Conservation (phyloP, 129 eudicot species). For the Cynara cardunculus region DNA sequence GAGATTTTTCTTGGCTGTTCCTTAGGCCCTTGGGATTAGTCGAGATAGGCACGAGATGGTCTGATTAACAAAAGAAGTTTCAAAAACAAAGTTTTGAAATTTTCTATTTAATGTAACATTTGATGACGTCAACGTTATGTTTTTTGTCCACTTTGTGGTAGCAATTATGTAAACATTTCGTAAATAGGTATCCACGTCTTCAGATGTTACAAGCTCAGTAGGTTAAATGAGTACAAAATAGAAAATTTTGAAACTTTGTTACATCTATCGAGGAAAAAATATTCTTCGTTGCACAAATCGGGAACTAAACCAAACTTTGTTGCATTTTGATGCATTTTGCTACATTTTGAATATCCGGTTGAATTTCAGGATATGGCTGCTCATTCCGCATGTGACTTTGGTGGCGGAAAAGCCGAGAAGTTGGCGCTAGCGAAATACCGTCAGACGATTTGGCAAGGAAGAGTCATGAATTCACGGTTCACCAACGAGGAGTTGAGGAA, state of each 20-base stretch:
- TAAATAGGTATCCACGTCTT: too few species aligned
- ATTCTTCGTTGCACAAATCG: background rate
- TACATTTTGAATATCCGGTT: background rate
- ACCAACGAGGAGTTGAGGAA: slow-evolving; percentile 92
- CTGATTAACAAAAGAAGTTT: too few species aligned
- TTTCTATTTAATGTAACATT: too few species aligned
- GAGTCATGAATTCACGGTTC: slow-evolving; percentile 89
- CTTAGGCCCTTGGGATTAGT: too few species aligned
- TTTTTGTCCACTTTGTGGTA: too few species aligned
- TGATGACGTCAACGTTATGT: too few species aligned
- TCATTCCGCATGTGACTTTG: slow-evolving; percentile 98
- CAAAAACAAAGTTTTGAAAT: too few species aligned
- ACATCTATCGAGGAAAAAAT: background rate
- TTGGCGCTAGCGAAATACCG: slow-evolving; percentile 91
- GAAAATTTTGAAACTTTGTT: background rate
- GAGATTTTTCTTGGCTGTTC: too few species aligned
- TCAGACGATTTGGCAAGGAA: slow-evolving; percentile 87
- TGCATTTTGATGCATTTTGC: background rate
- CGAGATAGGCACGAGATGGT: too few species aligned
- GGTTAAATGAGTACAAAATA: background rate
- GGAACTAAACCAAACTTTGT: background rate
- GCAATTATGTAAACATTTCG: too few species aligned
- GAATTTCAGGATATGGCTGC: slow-evolving; percentile 94
- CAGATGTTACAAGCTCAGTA: too few species aligned
- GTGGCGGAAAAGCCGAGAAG: slow-evolving; percentile 96